Evolutionary conservation across 345 rosid genomes (phyloP).

Genomic region (Streptanthus diversifolius): DNA sequence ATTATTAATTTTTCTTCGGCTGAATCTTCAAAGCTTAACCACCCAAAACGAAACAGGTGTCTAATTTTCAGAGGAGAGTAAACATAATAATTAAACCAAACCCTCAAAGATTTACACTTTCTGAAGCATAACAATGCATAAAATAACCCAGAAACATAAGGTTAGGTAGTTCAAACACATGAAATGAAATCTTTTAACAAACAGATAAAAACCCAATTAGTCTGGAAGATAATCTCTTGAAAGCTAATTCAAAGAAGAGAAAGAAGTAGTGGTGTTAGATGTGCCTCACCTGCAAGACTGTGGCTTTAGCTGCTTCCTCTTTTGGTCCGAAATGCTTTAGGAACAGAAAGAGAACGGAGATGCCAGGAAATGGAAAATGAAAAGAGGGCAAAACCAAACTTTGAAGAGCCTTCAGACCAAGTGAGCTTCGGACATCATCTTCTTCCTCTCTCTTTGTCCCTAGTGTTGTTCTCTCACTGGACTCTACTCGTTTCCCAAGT

Average conservation of each 20-base stretch:
- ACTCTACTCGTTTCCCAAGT: constrained; percentile 37
- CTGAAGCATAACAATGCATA: not conserved
- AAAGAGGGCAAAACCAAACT: not conserved
- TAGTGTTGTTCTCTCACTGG: constrained; percentile 32
- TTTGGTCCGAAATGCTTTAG: constrained; percentile 1
- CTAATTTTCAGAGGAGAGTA: constrained; percentile 10
- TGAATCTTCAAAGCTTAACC: constrained; percentile 24
- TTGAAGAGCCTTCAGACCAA: not conserved
- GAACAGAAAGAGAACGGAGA: constrained; percentile 26
- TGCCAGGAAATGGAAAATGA: not conserved
- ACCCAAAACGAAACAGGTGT: not conserved
- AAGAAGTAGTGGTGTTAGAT: not conserved
- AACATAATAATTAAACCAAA: not conserved
- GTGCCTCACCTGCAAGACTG: constrained; percentile 25
- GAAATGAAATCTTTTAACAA: not conserved
- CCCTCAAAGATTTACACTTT: not conserved
- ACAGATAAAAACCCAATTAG: not conserved
- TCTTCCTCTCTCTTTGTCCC: constrained; percentile 32
- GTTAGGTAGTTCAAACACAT: not conserved
- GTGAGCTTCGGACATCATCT: constrained; percentile 10
- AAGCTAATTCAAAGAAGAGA: not conserved
- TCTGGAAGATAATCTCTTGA: not conserved
- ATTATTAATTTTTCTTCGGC: not conserved
- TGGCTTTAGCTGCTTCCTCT: constrained; percentile 20
- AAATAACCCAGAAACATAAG: not conserved